A percentile compares a stretch with the other conserved stretches of the same genome.
Evolutionary conservation across 2,329 filamentous ascomycete genomes (phyloP).

Genomic region (Paradendryphiella salina): DNA sequence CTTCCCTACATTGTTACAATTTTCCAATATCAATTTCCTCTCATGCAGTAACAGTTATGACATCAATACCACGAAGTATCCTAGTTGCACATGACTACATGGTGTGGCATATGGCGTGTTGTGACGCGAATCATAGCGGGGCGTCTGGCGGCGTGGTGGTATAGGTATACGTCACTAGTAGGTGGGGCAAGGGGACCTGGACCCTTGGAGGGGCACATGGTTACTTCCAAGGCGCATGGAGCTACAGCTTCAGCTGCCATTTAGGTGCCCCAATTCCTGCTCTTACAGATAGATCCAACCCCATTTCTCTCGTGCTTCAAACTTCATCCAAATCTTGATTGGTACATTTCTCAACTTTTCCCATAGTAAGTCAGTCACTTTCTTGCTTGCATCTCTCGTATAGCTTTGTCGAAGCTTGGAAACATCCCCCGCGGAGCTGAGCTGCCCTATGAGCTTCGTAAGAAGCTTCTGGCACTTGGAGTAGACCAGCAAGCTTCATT

Average conservation of each 20-base stretch:
- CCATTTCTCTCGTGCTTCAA: background rate
- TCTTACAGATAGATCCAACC: background rate
- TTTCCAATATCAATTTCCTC: too few relatives aligned
- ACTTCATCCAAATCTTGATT: background rate
- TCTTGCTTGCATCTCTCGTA: background rate
- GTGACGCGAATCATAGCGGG: constrained; percentile 5
- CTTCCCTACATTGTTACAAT: too few relatives aligned
- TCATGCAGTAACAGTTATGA: background rate
- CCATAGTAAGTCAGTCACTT: background rate
- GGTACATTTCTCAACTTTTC: background rate
- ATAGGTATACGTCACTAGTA: constrained; percentile 20
- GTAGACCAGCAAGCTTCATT: background rate
- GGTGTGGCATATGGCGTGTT: background rate
- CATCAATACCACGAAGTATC: background rate
- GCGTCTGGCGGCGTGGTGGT: constrained; percentile 11
- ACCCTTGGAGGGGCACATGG: constrained; percentile 11
- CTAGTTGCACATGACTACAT: background rate
- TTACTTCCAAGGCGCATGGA: background rate
- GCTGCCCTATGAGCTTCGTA: background rate
- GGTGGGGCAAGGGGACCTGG: constrained; percentile 16
- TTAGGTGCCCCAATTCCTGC: background rate
- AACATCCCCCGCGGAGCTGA: background rate
- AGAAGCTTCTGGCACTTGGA: background rate
- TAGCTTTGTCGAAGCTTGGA: background rate
- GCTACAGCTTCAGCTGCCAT: constrained; percentile 7